Evolutionary conservation across 768 basidiomycete species (phyloP), one percentile per base, ranked within the genome.

Genomic region (Tubosaeta sp.): DNA sequence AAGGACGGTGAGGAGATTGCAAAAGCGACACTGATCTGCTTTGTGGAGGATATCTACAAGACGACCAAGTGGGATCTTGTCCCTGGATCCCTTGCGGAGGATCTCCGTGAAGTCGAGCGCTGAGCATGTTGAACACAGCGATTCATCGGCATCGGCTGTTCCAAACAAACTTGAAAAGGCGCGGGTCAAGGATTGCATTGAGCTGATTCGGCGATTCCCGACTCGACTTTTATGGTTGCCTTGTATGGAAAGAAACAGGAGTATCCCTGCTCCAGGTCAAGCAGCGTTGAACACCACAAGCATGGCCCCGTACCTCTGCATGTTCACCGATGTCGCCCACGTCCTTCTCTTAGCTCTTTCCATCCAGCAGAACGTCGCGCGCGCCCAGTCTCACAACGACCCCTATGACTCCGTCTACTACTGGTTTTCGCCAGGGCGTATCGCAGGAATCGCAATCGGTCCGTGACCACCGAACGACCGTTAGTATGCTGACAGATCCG

Each of bases 391-490:
- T 21, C 40, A 39, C 11, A 3, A 0, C 8, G 0, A 13, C 19
- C 25, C 49, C n/a, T 34, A 30, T 47, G 11, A 47, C 49, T 19
- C 40, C 14, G 13, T 25, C 14, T 43, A 43, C 30, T 48, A 56
- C 24, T 61, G 65, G 60, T 30, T 67, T 36, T 44, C 65, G 8
- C 63, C 63, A 12, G 63, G 51, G 5, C 61, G 67, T 19, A 63
- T 67, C 48, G 59, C 29, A 16, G 66, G 59, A 12, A 40, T 68
- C 5, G 56, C 58, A 13, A 8, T 67, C 39, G 68, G 66, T 69
- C 7, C 18, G 64, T 52, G 29, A 8, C n/a, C 24, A 18, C 24
- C 22, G 2, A 29, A n/a, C 1, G 18, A 19, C 11, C 7, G 2
- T 30, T 6, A 10, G 13, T 18, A 6, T 35, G 11, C 29, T 60